A percentile compares a stretch with the other conserved stretches of the same genome.
Evolutionary conservation across 2,329 filamentous ascomycete genomes (phyloP).

Genomic region (Trichoderma polysporum): DNA sequence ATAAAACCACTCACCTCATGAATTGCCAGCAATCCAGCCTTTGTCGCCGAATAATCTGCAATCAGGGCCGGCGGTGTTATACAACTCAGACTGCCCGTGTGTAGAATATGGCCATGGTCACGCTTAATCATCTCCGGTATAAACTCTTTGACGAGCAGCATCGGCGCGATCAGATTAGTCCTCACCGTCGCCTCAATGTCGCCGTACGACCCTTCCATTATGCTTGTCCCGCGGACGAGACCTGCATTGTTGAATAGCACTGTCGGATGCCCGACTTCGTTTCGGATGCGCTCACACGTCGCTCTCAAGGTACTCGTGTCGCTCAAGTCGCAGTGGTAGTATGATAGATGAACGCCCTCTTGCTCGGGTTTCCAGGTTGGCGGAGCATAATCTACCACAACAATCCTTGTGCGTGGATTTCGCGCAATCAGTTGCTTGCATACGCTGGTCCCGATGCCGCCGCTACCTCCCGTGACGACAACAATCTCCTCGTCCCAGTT

Average conservation of each 20-base stretch:
- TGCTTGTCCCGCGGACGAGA: constrained; percentile 29
- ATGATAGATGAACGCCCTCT: constrained; percentile 26
- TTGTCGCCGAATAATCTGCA: constrained; percentile 60
- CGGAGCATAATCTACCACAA: constrained; percentile 37
- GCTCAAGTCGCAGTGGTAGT: constrained; percentile 39
- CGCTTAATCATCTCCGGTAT: constrained; percentile 55
- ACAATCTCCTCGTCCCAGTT: constrained; percentile 41
- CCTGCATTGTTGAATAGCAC: constrained; percentile 40
- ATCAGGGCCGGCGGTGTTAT: constrained; percentile 54
- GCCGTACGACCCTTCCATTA: constrained; percentile 32
- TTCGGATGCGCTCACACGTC: constrained; percentile 32
- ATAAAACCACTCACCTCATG: constrained; percentile 27
- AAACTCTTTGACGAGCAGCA: constrained; percentile 58
- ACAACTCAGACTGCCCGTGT: constrained; percentile 58
- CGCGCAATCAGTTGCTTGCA: constrained; percentile 29
- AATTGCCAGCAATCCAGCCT: constrained; percentile 39
- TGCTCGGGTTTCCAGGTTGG: constrained; percentile 30
- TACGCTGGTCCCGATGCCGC: constrained; percentile 40
- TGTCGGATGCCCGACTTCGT: constrained; percentile 39
- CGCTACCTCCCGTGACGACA: constrained; percentile 41
- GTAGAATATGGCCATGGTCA: constrained; percentile 66
- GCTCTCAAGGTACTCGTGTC: constrained; percentile 31
- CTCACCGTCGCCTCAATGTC: constrained; percentile 34
- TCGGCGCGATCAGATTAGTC: constrained; percentile 59
- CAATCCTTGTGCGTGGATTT: constrained; percentile 31